Percentiles rank a stretch among this genome's conserved stretches.
phyloP scores from a whole-genome alignment of 1,284 basidiomycete genomes.

The Mycosarcoma maydis region DNA sequence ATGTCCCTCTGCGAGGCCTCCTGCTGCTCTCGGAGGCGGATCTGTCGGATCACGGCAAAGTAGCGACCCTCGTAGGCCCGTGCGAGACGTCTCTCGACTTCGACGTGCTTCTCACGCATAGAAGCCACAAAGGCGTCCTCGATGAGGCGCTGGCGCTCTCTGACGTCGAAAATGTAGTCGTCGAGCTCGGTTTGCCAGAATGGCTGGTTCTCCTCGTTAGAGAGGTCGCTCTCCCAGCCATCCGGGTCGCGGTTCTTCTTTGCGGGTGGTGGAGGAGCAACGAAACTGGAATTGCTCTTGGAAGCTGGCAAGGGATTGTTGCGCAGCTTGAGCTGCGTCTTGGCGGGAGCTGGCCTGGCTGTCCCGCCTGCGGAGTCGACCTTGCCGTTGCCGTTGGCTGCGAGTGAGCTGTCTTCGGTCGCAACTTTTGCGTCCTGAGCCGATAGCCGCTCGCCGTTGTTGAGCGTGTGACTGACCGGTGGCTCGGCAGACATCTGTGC shows the following conservation, averaged over 20 bases:
- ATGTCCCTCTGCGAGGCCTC: slow-evolving; percentile 41
- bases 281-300: slow-evolving; percentile 38
- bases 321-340: slow-evolving; percentile 45
- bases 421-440: not conserved
- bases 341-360: slow-evolving; percentile 17
- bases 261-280: slow-evolving; percentile 44
- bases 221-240: slow-evolving; percentile 63
- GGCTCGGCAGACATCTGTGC: not conserved
- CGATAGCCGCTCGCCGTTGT: not conserved
- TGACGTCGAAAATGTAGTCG: slow-evolving; percentile 47
- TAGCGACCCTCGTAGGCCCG: slow-evolving; percentile 54
- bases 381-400: slow-evolving; percentile 8
- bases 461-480: not conserved
- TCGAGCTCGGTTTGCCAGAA: slow-evolving; percentile 57
- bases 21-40: slow-evolving; percentile 41
- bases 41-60: slow-evolving; percentile 45
- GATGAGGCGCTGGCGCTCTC: slow-evolving; percentile 45
- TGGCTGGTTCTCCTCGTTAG: slow-evolving; percentile 57
- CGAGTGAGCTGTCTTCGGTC: not conserved
- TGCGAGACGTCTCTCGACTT: slow-evolving; percentile 50
- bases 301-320: slow-evolving; percentile 49
- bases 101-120: slow-evolving; percentile 37
- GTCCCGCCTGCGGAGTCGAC: slow-evolving; percentile 1
- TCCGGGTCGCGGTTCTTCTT: slow-evolving; percentile 47
- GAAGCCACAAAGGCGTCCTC: slow-evolving; percentile 42